These are phyloP conservation scores for Gyromitra esculenta DNA, from an alignment of 2,329 filamentous ascomycete genomes.

Conservation along the genomic window DNA sequence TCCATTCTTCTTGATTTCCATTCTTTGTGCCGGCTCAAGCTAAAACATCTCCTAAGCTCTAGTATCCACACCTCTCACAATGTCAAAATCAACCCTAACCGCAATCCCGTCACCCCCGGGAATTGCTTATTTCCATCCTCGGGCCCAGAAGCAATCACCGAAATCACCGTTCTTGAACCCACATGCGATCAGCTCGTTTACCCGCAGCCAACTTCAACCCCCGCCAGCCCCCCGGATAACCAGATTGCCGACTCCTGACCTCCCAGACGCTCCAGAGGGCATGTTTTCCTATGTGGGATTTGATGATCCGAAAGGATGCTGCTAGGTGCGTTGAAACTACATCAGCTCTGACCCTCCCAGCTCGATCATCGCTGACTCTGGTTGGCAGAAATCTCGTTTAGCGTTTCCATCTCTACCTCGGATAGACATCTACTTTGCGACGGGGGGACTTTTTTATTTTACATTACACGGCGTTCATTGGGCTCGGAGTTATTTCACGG, in stretches of 20 bases:
- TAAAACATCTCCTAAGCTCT: not conserved
- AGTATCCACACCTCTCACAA: not conserved
- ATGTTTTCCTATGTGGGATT: conserved; percentile 44
- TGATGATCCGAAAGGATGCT: conserved; percentile 20
- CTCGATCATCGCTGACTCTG: not conserved
- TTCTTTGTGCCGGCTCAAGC: not conserved
- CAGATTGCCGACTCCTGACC: conserved; percentile 35
- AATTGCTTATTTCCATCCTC: conserved; percentile 38
- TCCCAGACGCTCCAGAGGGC: conserved; percentile 33
- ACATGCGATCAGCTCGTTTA: conserved; percentile 4
- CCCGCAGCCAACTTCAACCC: conserved; percentile 10
- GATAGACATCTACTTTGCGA: not conserved
- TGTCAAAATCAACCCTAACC: conserved; percentile 15
- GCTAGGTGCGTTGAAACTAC: conserved; percentile 15
- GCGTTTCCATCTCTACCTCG: not conserved
- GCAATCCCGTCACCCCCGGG: conserved; percentile 11
- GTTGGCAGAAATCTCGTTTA: not conserved
- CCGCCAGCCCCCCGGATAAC: conserved; percentile 39
- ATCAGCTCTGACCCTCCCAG: not conserved
- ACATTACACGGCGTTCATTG: not conserved
- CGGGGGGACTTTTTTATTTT: not conserved
- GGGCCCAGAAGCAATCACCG: conserved; percentile 31
- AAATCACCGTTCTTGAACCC: conserved; percentile 16
- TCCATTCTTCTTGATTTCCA: not conserved
- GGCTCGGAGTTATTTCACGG: not conserved